Percentiles rank a stretch among this genome's conserved stretches.
Evolutionary conservation across 1,284 basidiomycete genomes (phyloP).

Genomic region (Leccinum laetum): DNA sequence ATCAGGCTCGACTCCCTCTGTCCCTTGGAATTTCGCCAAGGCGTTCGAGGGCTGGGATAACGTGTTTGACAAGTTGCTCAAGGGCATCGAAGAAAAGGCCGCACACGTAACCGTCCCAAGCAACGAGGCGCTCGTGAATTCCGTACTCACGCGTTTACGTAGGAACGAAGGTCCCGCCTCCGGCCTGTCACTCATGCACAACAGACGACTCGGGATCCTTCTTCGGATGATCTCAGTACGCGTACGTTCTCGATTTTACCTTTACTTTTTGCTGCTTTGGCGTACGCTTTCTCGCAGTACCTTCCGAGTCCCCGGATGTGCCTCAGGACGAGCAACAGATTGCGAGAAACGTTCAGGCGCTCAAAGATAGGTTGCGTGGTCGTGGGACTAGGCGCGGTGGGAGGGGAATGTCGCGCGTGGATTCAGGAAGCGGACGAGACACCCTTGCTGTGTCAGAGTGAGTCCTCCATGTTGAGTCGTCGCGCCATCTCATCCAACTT

Average conservation of each 20-base stretch:
- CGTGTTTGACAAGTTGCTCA: constrained; percentile 77
- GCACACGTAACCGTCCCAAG: constrained; percentile 46
- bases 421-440: constrained; percentile 58
- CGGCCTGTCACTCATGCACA: constrained; percentile 43
- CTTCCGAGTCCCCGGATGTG: constrained; percentile 54
- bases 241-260: constrained; percentile 31
- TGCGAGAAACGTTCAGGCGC: constrained; percentile 87
- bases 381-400: constrained; percentile 60
- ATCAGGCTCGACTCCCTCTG: constrained; percentile 33
- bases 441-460: constrained; percentile 70
- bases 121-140: background rate
- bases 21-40: constrained; percentile 67
- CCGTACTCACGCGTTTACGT: constrained; percentile 3
- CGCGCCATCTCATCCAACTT: constrained; percentile 2
- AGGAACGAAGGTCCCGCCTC: constrained; percentile 72
- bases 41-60: constrained; percentile 83
- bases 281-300: constrained; percentile 39
- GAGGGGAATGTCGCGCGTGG: constrained; percentile 50
- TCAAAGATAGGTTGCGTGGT: constrained; percentile 81
- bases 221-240: constrained; percentile 60
- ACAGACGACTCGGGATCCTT: constrained; percentile 45
- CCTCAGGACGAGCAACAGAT: constrained; percentile 85
- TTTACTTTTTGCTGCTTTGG: background rate
- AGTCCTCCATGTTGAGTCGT: constrained; percentile 40
- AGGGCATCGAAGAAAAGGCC: constrained; percentile 75